Conservation (phyloP, 2,329 filamentous ascomycete species). For the Fusarium equiseti region DNA sequence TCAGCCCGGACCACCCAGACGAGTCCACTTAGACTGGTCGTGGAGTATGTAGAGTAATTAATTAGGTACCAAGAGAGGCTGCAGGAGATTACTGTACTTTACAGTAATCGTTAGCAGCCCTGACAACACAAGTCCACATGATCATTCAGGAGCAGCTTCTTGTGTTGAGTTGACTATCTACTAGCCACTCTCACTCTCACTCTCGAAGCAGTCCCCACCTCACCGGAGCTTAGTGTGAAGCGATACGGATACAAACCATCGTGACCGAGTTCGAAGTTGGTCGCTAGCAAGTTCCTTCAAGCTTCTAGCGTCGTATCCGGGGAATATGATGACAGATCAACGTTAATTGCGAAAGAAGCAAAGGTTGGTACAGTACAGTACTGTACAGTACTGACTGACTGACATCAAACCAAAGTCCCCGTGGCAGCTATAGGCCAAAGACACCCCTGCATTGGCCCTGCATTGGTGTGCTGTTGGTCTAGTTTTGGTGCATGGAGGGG, state of each 20-base stretch:
- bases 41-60: slow-evolving; percentile 31
- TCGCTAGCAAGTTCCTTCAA: background rate
- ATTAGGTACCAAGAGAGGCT: slow-evolving; percentile 15
- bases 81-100: slow-evolving; percentile 32
- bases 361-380: slow-evolving; percentile 19
- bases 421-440: slow-evolving; percentile 47
- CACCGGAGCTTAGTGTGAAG: slow-evolving; percentile 40
- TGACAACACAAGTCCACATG: slow-evolving; percentile 32
- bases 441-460: slow-evolving; percentile 42
- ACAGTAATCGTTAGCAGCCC: slow-evolving; percentile 12
- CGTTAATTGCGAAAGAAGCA: slow-evolving; percentile 45
- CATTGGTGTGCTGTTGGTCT: slow-evolving; percentile 19
- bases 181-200: slow-evolving; percentile 4
- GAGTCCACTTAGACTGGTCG: slow-evolving; percentile 19
- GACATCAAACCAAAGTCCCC: slow-evolving; percentile 38
- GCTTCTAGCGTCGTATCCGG: slow-evolving; percentile 38
- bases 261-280: slow-evolving; percentile 2
- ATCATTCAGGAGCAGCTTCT: slow-evolving; percentile 17
- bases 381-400: background rate
- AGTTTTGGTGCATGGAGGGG: background rate
- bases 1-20: slow-evolving; percentile 44
- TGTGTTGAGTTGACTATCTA: slow-evolving; percentile 40
- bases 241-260: slow-evolving; percentile 4
- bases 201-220: slow-evolving; percentile 37
- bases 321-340: slow-evolving; percentile 31